Conservation (phyloP, 2,329 filamentous ascomycete species). For the Diaporthe sp. region DNA sequence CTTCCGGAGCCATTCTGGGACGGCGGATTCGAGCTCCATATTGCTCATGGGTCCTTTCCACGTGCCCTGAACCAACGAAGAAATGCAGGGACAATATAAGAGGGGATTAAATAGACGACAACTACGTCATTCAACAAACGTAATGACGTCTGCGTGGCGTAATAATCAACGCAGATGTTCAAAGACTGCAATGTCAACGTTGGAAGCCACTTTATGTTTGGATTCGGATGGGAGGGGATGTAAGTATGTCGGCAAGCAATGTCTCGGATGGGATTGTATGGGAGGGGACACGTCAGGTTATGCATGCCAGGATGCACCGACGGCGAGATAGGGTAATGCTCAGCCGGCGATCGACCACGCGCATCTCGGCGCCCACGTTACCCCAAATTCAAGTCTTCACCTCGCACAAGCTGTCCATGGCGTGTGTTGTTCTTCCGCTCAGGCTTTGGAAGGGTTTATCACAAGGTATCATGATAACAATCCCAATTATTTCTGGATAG, state of each 20-base stretch:
- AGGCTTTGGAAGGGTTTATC: not conserved
- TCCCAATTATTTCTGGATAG: not conserved
- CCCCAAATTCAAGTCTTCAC: not conserved
- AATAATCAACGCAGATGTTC: not conserved
- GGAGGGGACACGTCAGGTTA: not conserved
- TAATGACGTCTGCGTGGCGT: too few relatives aligned
- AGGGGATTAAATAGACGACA: not conserved
- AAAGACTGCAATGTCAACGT: not conserved
- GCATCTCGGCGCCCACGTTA: not conserved
- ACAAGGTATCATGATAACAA: not conserved
- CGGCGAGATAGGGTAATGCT: not conserved
- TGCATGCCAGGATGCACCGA: not conserved
- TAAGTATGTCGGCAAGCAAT: not conserved
- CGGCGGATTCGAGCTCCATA: not conserved
- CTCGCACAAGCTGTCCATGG: not conserved
- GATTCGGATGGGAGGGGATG: not conserved
- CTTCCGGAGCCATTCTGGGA: not conserved
- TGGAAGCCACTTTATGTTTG: not conserved
- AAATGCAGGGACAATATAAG: not conserved
- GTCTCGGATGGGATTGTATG: too few relatives aligned
- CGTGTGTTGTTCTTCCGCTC: not conserved
- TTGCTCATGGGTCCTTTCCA: not conserved
- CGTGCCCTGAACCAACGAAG: not conserved
- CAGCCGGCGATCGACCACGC: not conserved
- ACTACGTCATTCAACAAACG: not conserved